These are phyloP conservation scores for Pyrenochaeta sp. DNA, from an alignment of 2,329 filamentous ascomycete genomes.

Conservation along the genomic window DNA sequence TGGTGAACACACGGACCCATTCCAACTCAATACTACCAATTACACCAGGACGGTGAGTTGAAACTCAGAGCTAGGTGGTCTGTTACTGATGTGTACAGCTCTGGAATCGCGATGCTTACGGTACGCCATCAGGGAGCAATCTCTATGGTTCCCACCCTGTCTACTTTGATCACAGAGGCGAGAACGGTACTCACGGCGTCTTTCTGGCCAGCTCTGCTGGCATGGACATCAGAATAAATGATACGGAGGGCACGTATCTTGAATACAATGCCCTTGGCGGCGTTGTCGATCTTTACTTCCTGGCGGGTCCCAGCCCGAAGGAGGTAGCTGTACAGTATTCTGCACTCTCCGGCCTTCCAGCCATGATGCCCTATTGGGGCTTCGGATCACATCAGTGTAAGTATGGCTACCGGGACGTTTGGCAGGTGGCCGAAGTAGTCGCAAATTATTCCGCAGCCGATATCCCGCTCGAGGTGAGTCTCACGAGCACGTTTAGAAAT, in stretches of 20 bases:
- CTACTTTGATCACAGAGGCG: slow-evolving; percentile 75
- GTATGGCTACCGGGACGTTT: slow-evolving; percentile 64
- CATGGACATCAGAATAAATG: slow-evolving; percentile 80
- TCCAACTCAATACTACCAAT: slow-evolving; percentile 72
- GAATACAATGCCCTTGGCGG: slow-evolving; percentile 83
- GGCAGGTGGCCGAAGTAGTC: slow-evolving; percentile 70
- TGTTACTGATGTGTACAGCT: slow-evolving; percentile 63
- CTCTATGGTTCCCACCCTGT: slow-evolving; percentile 78
- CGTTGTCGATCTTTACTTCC: slow-evolving; percentile 73
- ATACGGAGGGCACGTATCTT: slow-evolving; percentile 71
- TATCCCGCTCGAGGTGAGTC: slow-evolving; percentile 60
- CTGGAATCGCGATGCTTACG: slow-evolving; percentile 74
- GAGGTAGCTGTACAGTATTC: slow-evolving; percentile 59
- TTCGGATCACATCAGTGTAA: slow-evolving; percentile 62
- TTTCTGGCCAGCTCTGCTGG: slow-evolving; percentile 46
- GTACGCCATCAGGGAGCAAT: slow-evolving; percentile 67
- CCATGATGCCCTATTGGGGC: slow-evolving; percentile 62
- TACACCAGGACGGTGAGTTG: slow-evolving; percentile 65
- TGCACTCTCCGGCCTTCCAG: slow-evolving; percentile 55
- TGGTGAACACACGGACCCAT: slow-evolving; percentile 76
- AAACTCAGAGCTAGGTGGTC: slow-evolving; percentile 50
- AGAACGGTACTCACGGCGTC: slow-evolving; percentile 49
- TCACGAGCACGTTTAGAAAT: not conserved
- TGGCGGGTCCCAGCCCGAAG: slow-evolving; percentile 58
- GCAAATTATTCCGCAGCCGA: slow-evolving; percentile 71